phyloP scores from a whole-genome alignment of 495 filamentous ascomycete species.

The Trichoderma orchidacearum region DNA sequence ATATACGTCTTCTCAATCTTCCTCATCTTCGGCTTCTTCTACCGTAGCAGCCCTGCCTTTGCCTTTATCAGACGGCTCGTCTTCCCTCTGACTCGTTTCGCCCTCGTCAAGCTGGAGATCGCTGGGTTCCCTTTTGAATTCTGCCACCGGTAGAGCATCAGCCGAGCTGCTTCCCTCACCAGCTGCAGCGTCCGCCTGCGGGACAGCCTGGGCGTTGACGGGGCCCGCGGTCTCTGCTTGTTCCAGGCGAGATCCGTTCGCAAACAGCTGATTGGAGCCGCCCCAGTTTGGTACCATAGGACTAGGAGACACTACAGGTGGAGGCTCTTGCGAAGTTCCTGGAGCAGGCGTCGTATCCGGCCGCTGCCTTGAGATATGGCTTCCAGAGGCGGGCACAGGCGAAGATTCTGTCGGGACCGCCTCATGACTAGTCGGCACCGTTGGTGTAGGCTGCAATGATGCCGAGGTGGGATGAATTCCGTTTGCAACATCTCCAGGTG shows the following conservation, averaged over 20 bases:
- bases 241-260: slow-evolving; percentile 7
- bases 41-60: slow-evolving; percentile 24
- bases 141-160: slow-evolving; percentile 5
- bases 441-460: background rate
- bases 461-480: background rate
- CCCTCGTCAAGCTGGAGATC: background rate
- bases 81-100: background rate
- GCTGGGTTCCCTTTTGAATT: slow-evolving; percentile 1
- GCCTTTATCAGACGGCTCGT: slow-evolving; percentile 12
- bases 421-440: background rate
- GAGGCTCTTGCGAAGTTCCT: slow-evolving; percentile 5
- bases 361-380: background rate
- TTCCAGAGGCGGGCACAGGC: background rate
- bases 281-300: slow-evolving; percentile 31
- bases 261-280: slow-evolving; percentile 21
- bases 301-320: slow-evolving; percentile 21
- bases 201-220: slow-evolving; percentile 3
- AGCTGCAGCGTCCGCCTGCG: slow-evolving; percentile 3
- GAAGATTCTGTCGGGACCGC: background rate
- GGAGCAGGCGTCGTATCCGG: background rate
- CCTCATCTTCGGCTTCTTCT: slow-evolving; percentile 23
- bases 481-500: slow-evolving; percentile 2
- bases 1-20: background rate
- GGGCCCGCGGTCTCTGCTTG: slow-evolving; percentile 4
- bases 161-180: slow-evolving; percentile 2